A percentile compares a stretch with the other conserved stretches of the same genome.
These are phyloP conservation scores for Viola pubescens DNA, from an alignment of 441 rosid species.

Conservation along the genomic window DNA sequence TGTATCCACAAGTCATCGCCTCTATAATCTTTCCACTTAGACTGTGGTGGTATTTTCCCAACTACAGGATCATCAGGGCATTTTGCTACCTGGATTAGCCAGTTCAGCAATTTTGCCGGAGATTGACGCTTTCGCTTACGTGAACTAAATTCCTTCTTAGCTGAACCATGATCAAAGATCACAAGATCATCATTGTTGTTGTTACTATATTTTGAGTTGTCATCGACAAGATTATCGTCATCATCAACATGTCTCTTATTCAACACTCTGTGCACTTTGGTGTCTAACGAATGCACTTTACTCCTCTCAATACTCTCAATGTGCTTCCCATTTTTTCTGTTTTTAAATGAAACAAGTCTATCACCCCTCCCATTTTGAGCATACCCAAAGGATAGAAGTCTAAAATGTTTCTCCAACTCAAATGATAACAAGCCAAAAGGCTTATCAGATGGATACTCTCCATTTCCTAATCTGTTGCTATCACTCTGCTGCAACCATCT, in stretches of 20 bases:
- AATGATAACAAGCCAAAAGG: slow-evolving; percentile 18
- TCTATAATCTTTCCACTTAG: slow-evolving; percentile 48
- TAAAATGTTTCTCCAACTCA: slow-evolving; percentile 31
- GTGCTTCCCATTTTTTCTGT: slow-evolving; percentile 18
- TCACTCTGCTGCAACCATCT: slow-evolving; percentile 38
- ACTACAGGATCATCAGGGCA: slow-evolving; percentile 38
- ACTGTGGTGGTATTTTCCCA: slow-evolving; percentile 38
- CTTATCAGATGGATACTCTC: slow-evolving; percentile 20
- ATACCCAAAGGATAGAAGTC: slow-evolving; percentile 18
- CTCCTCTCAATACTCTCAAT: slow-evolving; percentile 16
- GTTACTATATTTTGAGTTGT: slow-evolving; percentile 13
- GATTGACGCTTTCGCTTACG: slow-evolving; percentile 52
- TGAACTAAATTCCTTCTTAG: slow-evolving; percentile 14
- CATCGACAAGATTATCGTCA: slow-evolving; percentile 18
- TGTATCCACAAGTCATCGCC: slow-evolving; percentile 53
- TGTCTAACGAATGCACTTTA: slow-evolving; percentile 11
- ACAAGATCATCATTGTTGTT: slow-evolving; percentile 16
- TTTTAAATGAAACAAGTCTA: slow-evolving; percentile 18
- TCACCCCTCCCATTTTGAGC: slow-evolving; percentile 22
- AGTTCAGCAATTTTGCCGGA: slow-evolving; percentile 34
- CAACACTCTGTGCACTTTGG: slow-evolving; percentile 11
- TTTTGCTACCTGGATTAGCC: slow-evolving; percentile 55
- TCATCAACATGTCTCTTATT: slow-evolving; percentile 18
- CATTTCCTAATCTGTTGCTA: slow-evolving; percentile 20
- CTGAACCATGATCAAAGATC: slow-evolving; percentile 11